Percentiles rank a stretch among this genome's conserved stretches.
phyloP scores from a whole-genome alignment of 2,329 filamentous ascomycete genomes.

The Diplodia corticola region DNA sequence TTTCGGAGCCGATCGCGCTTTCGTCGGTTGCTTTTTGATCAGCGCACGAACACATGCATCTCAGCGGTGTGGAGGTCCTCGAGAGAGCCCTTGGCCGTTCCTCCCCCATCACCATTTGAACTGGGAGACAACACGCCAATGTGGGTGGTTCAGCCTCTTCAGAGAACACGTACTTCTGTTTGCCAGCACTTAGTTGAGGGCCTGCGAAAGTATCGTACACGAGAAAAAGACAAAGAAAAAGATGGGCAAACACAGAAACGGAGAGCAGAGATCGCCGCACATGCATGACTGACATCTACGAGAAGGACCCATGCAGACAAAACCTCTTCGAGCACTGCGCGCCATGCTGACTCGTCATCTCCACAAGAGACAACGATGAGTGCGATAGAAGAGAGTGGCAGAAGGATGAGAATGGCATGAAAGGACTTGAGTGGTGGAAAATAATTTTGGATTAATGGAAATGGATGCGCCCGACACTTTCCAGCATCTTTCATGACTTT shows the following conservation, averaged over 20 bases:
- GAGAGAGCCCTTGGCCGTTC: not conserved
- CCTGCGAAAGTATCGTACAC: not conserved
- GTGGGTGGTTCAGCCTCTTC: not conserved
- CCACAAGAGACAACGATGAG: not conserved
- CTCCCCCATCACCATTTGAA: not conserved
- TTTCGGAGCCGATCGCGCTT: too few relatives aligned
- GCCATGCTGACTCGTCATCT: not conserved
- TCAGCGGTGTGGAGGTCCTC: not conserved
- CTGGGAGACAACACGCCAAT: not conserved
- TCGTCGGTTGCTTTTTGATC: too few relatives aligned
- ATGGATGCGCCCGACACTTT: not conserved
- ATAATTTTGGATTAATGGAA: not conserved
- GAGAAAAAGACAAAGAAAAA: not conserved
- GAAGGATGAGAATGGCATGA: not conserved
- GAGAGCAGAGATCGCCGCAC: not conserved
- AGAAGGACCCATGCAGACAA: not conserved
- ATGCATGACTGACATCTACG: not conserved
- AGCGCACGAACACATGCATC: not conserved
- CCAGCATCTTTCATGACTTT: not conserved
- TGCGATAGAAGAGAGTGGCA: not conserved
- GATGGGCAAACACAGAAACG: not conserved
- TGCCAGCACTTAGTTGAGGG: not conserved
- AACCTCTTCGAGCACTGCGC: not conserved
- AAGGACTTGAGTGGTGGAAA: not conserved
- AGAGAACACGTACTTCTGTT: not conserved